Percentiles rank a stretch among this genome's conserved stretches.
Conservation (phyloP, 257 asterid genomes). For the Scutellaria minor region DNA sequence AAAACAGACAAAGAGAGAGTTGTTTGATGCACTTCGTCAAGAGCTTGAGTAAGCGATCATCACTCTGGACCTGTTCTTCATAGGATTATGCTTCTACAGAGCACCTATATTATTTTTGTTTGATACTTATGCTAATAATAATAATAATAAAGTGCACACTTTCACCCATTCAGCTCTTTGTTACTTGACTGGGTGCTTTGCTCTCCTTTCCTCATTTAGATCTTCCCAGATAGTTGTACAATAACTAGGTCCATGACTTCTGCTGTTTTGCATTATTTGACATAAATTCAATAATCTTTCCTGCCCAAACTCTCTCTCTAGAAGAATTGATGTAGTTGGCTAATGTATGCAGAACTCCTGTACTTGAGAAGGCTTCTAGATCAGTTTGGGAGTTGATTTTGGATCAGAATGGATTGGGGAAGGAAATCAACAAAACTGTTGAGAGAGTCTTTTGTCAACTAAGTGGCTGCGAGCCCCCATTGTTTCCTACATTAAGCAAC, state of each 20-base stretch:
- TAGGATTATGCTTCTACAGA: conserved; percentile 15
- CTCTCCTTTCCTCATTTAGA: conserved; percentile 2
- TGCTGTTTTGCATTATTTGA: conserved; percentile 15
- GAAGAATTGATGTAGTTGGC: conserved; percentile 30
- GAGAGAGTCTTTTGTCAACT: conserved; percentile 87
- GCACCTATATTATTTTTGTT: background rate
- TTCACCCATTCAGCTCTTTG: background rate
- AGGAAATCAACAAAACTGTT: conserved; percentile 82
- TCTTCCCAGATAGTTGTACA: conserved; percentile 2
- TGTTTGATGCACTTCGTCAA: conserved; percentile 88
- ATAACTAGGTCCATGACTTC: background rate
- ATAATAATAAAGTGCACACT: conserved; percentile 14
- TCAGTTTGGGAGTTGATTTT: conserved; percentile 92
- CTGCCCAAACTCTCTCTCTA: background rate
- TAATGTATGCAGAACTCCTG: conserved; percentile 71
- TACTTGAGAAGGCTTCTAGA: conserved; percentile 94
- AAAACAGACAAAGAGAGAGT: conserved; percentile 95
- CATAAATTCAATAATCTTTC: background rate
- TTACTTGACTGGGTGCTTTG: conserved; percentile 1
- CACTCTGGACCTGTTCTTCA: background rate
- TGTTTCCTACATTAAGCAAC: conserved; percentile 52
- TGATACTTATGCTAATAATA: conserved; percentile 9
- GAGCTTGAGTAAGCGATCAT: conserved; percentile 77
- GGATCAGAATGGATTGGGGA: conserved; percentile 87
- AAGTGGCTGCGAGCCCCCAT: conserved; percentile 90